A percentile compares a stretch with the other conserved stretches of the same genome.
phyloP scores from a whole-genome alignment of 2,329 filamentous ascomycete genomes.

The Colletotrichum truncatum region DNA sequence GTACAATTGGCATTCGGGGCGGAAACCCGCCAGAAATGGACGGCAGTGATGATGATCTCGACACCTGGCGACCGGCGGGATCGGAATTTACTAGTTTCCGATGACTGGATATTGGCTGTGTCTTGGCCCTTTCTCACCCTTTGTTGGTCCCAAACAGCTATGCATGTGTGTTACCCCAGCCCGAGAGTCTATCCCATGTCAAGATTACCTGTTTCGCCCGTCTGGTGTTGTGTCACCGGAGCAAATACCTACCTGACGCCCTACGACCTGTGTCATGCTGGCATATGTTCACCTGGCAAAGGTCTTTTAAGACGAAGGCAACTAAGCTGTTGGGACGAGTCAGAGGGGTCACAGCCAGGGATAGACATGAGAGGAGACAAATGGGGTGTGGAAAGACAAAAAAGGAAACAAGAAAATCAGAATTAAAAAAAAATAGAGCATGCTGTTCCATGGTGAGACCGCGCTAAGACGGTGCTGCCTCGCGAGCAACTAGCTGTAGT shows the following conservation, averaged over 20 bases:
- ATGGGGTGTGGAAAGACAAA: no score
- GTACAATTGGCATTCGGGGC: not conserved
- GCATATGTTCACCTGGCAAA: not conserved
- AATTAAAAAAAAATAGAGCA: not conserved
- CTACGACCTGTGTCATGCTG: not conserved
- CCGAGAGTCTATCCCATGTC: not conserved
- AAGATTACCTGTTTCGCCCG: not conserved
- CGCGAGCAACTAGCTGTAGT: not conserved
- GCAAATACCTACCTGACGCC: not conserved
- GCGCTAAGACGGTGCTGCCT: not conserved
- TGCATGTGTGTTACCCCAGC: not conserved
- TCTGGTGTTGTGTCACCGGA: not conserved
- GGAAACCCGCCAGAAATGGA: not conserved
- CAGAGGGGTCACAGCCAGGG: not conserved
- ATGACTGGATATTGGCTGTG: not conserved
- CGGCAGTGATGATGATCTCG: not conserved
- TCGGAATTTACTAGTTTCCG: not conserved
- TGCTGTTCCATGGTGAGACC: not conserved
- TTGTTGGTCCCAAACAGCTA: not conserved
- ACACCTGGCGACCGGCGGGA: not conserved
- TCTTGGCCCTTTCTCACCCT: not conserved
- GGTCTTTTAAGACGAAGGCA: conserved; percentile 4
- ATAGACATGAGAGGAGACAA: not conserved
- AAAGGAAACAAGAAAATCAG: not conserved
- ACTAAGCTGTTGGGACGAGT: conserved; percentile 14